Conservation (phyloP, 2,329 filamentous ascomycete genomes). For the Capronia coronata region DNA sequence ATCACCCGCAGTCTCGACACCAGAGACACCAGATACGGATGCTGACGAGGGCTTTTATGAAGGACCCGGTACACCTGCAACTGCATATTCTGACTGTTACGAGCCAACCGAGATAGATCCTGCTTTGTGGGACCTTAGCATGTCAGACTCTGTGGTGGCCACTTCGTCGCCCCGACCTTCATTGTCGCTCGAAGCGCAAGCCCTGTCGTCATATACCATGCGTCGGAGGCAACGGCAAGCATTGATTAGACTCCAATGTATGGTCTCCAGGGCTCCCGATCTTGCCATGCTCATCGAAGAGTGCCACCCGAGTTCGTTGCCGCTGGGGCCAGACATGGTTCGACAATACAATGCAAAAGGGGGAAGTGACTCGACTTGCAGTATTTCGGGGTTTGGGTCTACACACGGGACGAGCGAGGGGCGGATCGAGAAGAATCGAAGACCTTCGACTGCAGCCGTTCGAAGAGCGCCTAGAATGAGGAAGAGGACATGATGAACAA, state of each 20-base stretch:
- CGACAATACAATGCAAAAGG: conserved; percentile 13
- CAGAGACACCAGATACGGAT: conserved; percentile 17
- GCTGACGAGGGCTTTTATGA: conserved; percentile 28
- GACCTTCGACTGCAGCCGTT: conserved; percentile 9
- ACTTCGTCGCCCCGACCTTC: conserved; percentile 28
- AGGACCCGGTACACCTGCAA: conserved; percentile 25
- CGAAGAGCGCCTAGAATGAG: conserved; percentile 24
- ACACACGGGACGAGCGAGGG: conserved; percentile 7
- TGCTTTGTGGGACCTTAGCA: conserved; percentile 26
- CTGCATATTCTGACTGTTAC: conserved; percentile 20
- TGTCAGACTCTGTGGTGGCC: conserved; percentile 23
- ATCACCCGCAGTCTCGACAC: conserved; percentile 17
- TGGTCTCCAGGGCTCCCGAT: conserved; percentile 26
- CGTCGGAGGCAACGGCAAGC: conserved; percentile 26
- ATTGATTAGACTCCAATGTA: conserved; percentile 28
- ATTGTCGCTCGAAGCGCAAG: conserved; percentile 28
- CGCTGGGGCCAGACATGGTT: conserved; percentile 15
- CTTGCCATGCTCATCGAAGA: conserved; percentile 30
- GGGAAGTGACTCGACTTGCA: conserved; percentile 17
- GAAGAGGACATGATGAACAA: conserved; percentile 20
- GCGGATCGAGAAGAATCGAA: conserved; percentile 24
- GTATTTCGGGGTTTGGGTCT: conserved; percentile 4
- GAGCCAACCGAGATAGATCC: conserved; percentile 25
- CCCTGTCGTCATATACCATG: conserved; percentile 25
- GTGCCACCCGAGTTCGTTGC: conserved; percentile 28